These are phyloP conservation scores for Coix lacrymajobi DNA, from an alignment of 176 grass and related monocot genomes.

Conservation along the genomic window DNA sequence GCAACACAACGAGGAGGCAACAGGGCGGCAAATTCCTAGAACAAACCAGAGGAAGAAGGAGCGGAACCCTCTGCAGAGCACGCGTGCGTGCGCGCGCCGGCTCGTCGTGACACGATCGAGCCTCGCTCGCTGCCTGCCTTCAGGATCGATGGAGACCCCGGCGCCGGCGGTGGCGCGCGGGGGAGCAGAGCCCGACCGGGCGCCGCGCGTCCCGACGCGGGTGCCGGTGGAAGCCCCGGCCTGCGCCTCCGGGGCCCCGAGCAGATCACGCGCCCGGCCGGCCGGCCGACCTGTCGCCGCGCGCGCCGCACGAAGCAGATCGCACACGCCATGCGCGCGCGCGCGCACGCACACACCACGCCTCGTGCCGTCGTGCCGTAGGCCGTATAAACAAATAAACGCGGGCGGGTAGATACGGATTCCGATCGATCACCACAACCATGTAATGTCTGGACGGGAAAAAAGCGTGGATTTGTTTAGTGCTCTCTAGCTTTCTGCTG, in stretches of 20 bases:
- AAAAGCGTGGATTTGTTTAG: neutral
- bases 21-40: slow-evolving; percentile 6
- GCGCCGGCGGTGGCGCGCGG: neutral
- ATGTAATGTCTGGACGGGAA: slow-evolving; percentile 36
- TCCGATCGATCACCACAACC: slow-evolving; percentile 4
- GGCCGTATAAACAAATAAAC: neutral
- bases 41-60: neutral
- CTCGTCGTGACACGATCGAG: neutral
- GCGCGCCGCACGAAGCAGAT: slow-evolving; percentile 1
- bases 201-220: slow-evolving; percentile 26
- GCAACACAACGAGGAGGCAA: slow-evolving; percentile 21
- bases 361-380: neutral
- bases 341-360: too few relatives aligned
- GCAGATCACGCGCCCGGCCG: slow-evolving; percentile 19
- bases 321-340: neutral
- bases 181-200: slow-evolving; percentile 34
- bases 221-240: slow-evolving; percentile 48
- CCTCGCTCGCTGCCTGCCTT: neutral
- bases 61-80: neutral
- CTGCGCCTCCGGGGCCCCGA: slow-evolving; percentile 28
- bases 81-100: neutral
- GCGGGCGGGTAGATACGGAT: neutral
- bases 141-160: neutral
- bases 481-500: too few relatives aligned
- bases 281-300: neutral